A percentile compares a stretch with the other conserved stretches of the same genome.
Evolutionary conservation across 345 rosid species (phyloP).

Genomic region (Heritiera fomes): DNA sequence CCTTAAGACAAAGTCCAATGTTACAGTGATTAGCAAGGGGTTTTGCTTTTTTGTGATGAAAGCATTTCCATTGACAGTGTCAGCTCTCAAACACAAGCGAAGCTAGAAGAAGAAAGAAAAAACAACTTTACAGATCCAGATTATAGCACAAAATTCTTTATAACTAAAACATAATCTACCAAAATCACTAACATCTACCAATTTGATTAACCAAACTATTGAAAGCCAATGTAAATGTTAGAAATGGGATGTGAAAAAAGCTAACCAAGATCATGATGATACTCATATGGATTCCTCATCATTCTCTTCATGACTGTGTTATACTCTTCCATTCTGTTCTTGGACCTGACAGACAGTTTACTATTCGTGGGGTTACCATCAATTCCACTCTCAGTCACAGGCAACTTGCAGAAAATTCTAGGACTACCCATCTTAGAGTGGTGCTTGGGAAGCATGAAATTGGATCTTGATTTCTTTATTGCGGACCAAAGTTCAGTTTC

Average conservation of each 20-base stretch:
- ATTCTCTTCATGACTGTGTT: constrained; percentile 80
- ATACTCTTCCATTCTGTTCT: constrained; percentile 63
- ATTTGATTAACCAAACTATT: not conserved
- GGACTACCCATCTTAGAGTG: constrained; percentile 24
- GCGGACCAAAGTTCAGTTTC: constrained; percentile 23
- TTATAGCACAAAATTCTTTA: not conserved
- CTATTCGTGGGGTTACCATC: constrained; percentile 34
- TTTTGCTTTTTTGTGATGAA: not conserved
- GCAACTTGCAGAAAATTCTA: constrained; percentile 41
- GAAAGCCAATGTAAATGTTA: constrained; percentile 5
- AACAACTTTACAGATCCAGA: constrained; percentile 2
- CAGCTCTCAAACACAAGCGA: not conserved
- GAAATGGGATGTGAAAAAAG: not conserved
- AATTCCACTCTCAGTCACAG: constrained; percentile 48
- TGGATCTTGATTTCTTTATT: constrained; percentile 22
- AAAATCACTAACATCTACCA: no score
- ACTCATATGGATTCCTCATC: constrained; percentile 93
- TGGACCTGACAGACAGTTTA: constrained; percentile 40
- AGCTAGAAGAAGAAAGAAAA: not conserved
- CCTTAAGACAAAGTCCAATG: not conserved
- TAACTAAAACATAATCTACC: no score
- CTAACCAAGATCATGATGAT: constrained; percentile 89
- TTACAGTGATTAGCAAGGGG: not conserved
- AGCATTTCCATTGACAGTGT: no score
- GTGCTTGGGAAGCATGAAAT: constrained; percentile 26